Evolutionary conservation across 2,329 filamentous ascomycete species (phyloP), one percentile per base, ranked within the genome.

Genomic region (Rosellinia necatrix): DNA sequence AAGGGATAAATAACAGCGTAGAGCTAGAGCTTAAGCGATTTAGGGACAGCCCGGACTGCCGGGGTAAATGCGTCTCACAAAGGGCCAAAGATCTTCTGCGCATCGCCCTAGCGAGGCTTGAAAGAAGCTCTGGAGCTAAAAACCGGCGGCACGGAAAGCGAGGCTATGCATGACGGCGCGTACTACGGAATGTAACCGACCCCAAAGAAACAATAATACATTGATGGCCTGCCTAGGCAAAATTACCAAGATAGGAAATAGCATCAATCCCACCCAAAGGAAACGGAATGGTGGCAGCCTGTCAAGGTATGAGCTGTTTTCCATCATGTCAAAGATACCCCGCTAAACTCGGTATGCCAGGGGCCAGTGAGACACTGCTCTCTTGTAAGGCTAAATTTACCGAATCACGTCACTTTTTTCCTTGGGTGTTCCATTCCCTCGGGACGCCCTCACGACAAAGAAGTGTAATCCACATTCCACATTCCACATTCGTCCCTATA

Each of bases 361-460:
- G 29, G 30, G 17, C 21, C 41, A 50, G 22, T 57, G 53, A 61
- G 37, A 61, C 59, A 57, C n/a, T n/a, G n/a, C n/a, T 44, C 32
- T 37, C 35, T n/a, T 32, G 55, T 49, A 52, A 38, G 51, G 48
- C 40, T 37, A 25, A 38, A 51, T 49, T 53, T 56, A 38, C 58
- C 60, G 48, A 49, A 58, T 49, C 15, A 49, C 46, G 54, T 37
- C 41, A 27, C 25, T 48, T 37, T 22, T 48, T 37, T 22, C 40
- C 41, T 58, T 57, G 38, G 30, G 37, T 38, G 24, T 52, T 35
- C 51, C 55, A 58, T 56, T 58, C 58, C 47, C 49, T 49, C 40
- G 58, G 56, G 56, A 59, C 38, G 21, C 58, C 42, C 30, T 38
- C 21, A 34, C 41, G 17, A 40, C 30, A 19, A 10, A 13, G 35